phyloP scores from a whole-genome alignment of 2,329 filamentous ascomycete genomes.

The Aspergillus quadrilineatus region DNA sequence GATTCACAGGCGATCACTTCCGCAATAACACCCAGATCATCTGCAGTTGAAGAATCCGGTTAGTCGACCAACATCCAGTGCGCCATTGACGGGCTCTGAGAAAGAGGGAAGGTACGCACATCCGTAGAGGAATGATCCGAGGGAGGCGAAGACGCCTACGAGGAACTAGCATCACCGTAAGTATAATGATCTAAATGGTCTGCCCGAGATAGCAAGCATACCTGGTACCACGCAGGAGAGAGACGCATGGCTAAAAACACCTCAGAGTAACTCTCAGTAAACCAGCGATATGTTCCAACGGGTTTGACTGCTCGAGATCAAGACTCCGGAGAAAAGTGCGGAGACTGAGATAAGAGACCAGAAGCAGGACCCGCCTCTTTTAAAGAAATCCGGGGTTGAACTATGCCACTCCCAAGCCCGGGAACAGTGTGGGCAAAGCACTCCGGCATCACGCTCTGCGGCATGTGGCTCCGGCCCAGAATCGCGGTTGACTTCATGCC shows the following conservation, averaged over 20 bases:
- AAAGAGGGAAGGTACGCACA: conserved; percentile 31
- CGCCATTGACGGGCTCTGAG: not conserved
- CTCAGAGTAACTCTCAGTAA: not conserved
- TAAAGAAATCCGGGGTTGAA: conserved; percentile 27
- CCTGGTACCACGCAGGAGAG: conserved; percentile 59
- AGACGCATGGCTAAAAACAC: conserved; percentile 48
- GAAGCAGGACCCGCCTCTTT: conserved; percentile 20
- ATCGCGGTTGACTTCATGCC: not conserved
- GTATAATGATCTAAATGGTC: not conserved
- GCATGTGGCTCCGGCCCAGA: not conserved
- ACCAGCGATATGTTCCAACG: conserved; percentile 1
- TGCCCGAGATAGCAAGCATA: conserved; percentile 25
- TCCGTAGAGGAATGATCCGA: conserved; percentile 59
- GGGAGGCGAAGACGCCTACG: conserved; percentile 58
- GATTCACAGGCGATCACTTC: conserved; percentile 51
- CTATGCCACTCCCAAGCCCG: conserved; percentile 16
- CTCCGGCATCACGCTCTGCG: not conserved
- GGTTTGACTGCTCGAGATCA: conserved; percentile 1
- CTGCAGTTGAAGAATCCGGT: conserved; percentile 19
- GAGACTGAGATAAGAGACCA: conserved; percentile 16
- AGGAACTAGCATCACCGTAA: conserved; percentile 49
- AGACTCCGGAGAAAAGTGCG: conserved; percentile 18
- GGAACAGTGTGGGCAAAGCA: not conserved
- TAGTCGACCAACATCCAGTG: not conserved
- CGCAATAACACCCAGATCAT: conserved; percentile 61